phyloP scores from a whole-genome alignment of 805 yeast species.

The Cyberlindnera nakhonratchasimensis region DNA sequence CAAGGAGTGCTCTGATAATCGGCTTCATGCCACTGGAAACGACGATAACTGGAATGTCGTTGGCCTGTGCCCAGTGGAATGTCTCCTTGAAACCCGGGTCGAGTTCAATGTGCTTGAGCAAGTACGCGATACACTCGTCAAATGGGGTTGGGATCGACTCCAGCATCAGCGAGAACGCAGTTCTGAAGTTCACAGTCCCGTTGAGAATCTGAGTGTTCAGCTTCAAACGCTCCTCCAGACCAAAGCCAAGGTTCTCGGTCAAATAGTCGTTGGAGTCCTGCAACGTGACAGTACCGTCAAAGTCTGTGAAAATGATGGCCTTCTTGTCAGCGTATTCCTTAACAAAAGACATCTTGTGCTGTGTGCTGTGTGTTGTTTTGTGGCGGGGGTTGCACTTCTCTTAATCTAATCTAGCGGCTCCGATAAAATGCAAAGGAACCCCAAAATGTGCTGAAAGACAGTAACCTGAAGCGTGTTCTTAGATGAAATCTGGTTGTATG shows the following conservation, averaged over 20 bases:
- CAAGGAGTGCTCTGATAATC: conserved; percentile 73
- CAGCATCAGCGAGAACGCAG: conserved; percentile 82
- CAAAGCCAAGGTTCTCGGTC: conserved; percentile 88
- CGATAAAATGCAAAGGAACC: no score
- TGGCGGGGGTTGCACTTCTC: no score
- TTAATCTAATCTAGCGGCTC: no score
- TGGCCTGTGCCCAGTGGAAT: conserved; percentile 70
- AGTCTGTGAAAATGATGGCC: conserved; percentile 92
- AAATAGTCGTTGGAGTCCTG: conserved; percentile 93
- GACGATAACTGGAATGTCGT: conserved; percentile 77
- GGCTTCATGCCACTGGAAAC: conserved; percentile 95
- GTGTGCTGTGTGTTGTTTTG: neutral
- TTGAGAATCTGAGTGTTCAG: conserved; percentile 71
- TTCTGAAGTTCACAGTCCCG: conserved; percentile 68
- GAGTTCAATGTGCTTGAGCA: conserved; percentile 63
- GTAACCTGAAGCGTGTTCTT: no score
- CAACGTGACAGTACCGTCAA: conserved; percentile 96
- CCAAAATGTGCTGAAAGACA: no score
- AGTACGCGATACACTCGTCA: conserved; percentile 70
- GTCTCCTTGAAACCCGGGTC: conserved; percentile 90
- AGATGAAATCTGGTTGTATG: no score
- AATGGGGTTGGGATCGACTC: conserved; percentile 73
- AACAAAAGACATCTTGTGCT: conserved; percentile 23
- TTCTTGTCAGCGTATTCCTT: conserved; percentile 32
- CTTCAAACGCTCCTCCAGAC: conserved; percentile 58